Base-by-base conservation (phyloP, 2,329 filamentous ascomycete species). In the Neonectria ditissima region DNA sequence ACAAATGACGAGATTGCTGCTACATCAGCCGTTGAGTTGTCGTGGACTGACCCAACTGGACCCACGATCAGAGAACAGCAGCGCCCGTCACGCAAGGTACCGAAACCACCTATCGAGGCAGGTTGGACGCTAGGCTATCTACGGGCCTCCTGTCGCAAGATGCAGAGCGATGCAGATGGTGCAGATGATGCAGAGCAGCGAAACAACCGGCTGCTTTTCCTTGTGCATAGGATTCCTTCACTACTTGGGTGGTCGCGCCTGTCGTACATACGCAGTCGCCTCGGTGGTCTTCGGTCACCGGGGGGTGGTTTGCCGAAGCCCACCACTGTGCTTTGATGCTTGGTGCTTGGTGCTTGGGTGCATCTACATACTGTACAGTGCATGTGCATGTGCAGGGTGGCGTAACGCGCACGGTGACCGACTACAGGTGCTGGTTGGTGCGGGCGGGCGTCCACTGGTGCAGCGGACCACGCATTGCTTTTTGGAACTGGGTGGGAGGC, bases 121-220 rank as follows among this genome's bases (percentile, higher is more conserved):
- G 41, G 41, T 28, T 58, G 50, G 47, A 44, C 61, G 61, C 61
- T 63, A 63, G 61, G 61, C 57, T 56, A 53, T 52, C 51, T 59
- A 52, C 55, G 51, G 48, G 47, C 41, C 50, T 53, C 10, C 11
- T 48, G 22, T 14, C 16, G 22, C 11, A 32, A 32, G 30, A 26
- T 26, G 24, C 24, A 26, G 24, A 47, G 41, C 34, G 48, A 22
- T 20, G 48, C 34, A 34, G 60, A 56, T 45, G 20, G 43, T 52
- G 39, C 41, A 26, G 39, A 48, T 11, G 48, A 16, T 37, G 39
- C 53, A 58, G 16, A 44, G 28, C 34, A 59, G 32, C 50, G 37
- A 26, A 32, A 10, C 45, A 48, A 20, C 44, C 24, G 24, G 16
- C 20, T 28, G 32, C n/a, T 16, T n/a, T 14, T 26, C 24, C 24